A percentile compares a stretch with the other conserved stretches of the same genome.
Conservation (phyloP, 2,329 filamentous ascomycete genomes). For the Verticillium alfalfae region DNA sequence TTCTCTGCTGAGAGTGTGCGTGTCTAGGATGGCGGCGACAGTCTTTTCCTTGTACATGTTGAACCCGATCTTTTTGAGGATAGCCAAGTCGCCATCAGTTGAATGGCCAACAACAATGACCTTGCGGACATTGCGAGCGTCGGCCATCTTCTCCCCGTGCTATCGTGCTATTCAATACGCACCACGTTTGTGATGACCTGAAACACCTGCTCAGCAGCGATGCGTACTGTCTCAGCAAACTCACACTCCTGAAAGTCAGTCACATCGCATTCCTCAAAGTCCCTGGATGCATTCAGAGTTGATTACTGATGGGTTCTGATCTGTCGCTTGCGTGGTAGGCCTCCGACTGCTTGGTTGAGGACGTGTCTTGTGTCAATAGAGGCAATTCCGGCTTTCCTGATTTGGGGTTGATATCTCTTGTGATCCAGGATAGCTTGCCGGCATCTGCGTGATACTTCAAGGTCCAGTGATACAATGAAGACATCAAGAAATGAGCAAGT, state of each 20-base stretch:
- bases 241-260: not conserved
- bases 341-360: not conserved
- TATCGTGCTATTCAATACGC: not conserved
- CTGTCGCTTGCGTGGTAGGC: not conserved
- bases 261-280: not conserved
- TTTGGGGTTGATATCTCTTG: not conserved
- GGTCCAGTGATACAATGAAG: not conserved
- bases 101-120: not conserved
- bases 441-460: not conserved
- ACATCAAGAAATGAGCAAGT: not conserved
- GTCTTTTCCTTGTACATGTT: not conserved
- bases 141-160: not conserved
- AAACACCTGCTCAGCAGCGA: not conserved
- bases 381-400: not conserved
- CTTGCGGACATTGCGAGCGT: not conserved
- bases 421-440: not conserved
- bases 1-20: not conserved
- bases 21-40: not conserved
- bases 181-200: not conserved
- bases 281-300: not conserved
- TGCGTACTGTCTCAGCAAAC: not conserved
- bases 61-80: not conserved
- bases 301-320: not conserved
- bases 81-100: not conserved
- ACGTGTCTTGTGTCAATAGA: not conserved